Evolutionary conservation across 2,329 filamentous ascomycete species (phyloP), one percentile per base, ranked within the genome.

Genomic region (Botrytis cinerea): DNA sequence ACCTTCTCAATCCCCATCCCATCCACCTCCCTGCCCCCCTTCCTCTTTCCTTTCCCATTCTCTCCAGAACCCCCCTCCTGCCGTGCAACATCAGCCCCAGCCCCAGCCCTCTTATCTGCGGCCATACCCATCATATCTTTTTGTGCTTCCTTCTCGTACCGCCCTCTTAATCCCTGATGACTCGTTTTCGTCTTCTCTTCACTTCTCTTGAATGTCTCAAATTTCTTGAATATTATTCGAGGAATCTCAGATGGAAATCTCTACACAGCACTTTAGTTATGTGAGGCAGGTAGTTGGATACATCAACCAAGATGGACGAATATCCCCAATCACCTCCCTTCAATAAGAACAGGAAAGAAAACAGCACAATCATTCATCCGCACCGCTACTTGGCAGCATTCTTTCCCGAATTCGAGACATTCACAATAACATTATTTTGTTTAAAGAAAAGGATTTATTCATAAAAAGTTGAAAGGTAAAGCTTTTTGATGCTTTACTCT

Each of bases 51-150:
- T 7, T 32, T 32, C 14, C 43, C 28, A 12, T 16, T 48, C 20
- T 20, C 28, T 35, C 32, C 48, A n/a, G 12, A 4, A 7, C 35
- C 18, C 18, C n/a, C 12, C 35, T 48, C 25, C 66, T 68, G 66
- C 22, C 66, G 66, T 68, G 66, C 18, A 68, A 68, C 66, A 32
- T 48, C 66, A 68, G 48, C 48, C 48, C 35, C 66, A 40, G 64
- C 46, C 46, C 25, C 35, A n/a, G 35, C 2, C 38, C 25, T 43
- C 38, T n/a, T 62, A 68, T 28, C 35, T 45, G 22, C 48, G n/a
- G 66, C 48, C 66, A 68, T 32, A 28, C 14, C 51, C 51, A 28
- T 62, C 35, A 43, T 62, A n/a, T n/a, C 3, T 16, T 40, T 4
- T 68, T 25, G 64, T 68, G 40, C 64, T 4, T 18, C 35, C 64